Percentiles rank a stretch among this genome's conserved stretches.
Conservation (phyloP, 2,329 filamentous ascomycete species). For the Biscogniauxia mediterranea region DNA sequence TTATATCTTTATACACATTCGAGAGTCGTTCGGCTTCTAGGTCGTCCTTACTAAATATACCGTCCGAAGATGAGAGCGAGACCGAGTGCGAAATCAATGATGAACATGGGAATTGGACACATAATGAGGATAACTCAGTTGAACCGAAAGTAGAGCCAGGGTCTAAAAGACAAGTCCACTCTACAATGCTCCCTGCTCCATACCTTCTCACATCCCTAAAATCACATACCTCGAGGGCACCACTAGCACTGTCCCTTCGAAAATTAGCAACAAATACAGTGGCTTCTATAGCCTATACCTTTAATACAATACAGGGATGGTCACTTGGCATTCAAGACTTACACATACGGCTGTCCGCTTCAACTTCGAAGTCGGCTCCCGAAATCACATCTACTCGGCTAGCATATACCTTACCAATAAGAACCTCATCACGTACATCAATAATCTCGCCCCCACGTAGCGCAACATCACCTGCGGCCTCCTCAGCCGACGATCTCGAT, state of each 20-base stretch:
- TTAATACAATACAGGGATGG: conserved; percentile 78
- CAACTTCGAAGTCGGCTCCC: conserved; percentile 23
- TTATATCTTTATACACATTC: conserved; percentile 75
- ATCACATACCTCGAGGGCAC: conserved; percentile 75
- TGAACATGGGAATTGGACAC: conserved; percentile 4
- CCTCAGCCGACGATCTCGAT: conserved; percentile 16
- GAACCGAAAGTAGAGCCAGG: not conserved
- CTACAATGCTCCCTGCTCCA: conserved; percentile 37
- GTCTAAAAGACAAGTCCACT: not conserved
- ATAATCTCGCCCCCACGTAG: conserved; percentile 27
- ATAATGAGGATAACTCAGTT: conserved; percentile 2
- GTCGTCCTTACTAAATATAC: conserved; percentile 8
- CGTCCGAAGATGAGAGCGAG: conserved; percentile 9
- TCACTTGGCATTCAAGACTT: conserved; percentile 90
- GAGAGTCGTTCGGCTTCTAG: conserved; percentile 26
- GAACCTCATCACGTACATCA: conserved; percentile 13
- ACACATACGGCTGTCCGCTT: conserved; percentile 49
- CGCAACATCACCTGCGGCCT: not conserved
- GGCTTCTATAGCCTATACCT: conserved; percentile 84
- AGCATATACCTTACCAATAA: conserved; percentile 39
- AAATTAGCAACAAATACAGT: conserved; percentile 61
- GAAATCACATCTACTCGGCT: conserved; percentile 40
- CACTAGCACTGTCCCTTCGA: conserved; percentile 81
- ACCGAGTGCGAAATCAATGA: conserved; percentile 3
- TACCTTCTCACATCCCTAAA: conserved; percentile 73